Conservation (phyloP, 768 basidiomycete species). For the Boletus vinaceobasis region DNA sequence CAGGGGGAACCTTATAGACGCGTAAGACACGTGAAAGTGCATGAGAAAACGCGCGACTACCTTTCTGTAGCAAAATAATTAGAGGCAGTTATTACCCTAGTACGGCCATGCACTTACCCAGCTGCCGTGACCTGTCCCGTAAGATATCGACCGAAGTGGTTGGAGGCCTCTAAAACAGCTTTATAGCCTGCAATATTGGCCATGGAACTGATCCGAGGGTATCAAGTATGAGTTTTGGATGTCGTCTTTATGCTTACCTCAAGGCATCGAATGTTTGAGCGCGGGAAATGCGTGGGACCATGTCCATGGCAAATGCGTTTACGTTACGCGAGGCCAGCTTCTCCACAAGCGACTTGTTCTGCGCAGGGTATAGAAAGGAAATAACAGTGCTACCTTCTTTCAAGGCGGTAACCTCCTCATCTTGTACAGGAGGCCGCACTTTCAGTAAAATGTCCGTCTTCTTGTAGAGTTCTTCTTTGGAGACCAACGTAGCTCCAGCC, state of each 20-base stretch:
- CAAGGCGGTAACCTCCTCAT: slow-evolving; percentile 57
- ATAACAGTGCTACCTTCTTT: slow-evolving; percentile 78
- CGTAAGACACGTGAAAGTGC: slow-evolving; percentile 16
- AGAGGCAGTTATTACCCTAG: slow-evolving; percentile 7
- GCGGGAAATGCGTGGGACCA: slow-evolving; percentile 87
- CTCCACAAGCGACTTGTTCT: slow-evolving; percentile 75
- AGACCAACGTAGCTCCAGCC: slow-evolving; percentile 78
- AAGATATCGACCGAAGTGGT: slow-evolving; percentile 84
- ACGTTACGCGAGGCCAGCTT: slow-evolving; percentile 60
- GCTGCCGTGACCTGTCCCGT: slow-evolving; percentile 91
- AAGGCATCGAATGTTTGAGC: slow-evolving; percentile 89
- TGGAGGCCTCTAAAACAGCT: slow-evolving; percentile 86
- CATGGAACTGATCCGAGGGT: slow-evolving; percentile 62
- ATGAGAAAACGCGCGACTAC: slow-evolving; percentile 22
- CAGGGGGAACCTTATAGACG: slow-evolving; percentile 66
- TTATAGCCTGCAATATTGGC: slow-evolving; percentile 94
- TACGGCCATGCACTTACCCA: slow-evolving; percentile 51
- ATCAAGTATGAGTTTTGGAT: background rate
- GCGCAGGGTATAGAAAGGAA: slow-evolving; percentile 79
- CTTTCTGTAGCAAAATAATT: slow-evolving; percentile 35
- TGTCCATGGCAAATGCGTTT: slow-evolving; percentile 85
- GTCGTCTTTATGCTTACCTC: slow-evolving; percentile 45
- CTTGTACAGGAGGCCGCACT: slow-evolving; percentile 71
- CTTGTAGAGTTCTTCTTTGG: slow-evolving; percentile 64
- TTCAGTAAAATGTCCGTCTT: slow-evolving; percentile 79